Percentiles rank a stretch among this genome's conserved stretches.
phyloP scores from a whole-genome alignment of 2,329 filamentous ascomycete species.

The Venturiaceae sp. region DNA sequence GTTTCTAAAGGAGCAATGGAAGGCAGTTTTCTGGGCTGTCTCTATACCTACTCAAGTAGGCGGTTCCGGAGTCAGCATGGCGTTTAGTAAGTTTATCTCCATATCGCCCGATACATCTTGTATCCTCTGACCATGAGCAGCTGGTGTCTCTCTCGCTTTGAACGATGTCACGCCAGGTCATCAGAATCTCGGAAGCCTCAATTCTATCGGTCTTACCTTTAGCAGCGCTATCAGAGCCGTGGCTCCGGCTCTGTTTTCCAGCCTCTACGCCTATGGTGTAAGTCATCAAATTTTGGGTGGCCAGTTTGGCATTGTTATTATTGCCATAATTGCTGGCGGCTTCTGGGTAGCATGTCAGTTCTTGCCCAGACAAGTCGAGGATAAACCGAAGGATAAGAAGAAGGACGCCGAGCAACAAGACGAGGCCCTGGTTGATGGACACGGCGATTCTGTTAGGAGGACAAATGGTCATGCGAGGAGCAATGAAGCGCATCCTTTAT shows the following conservation, averaged over 20 bases:
- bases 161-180: conserved; percentile 64
- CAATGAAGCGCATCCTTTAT: not conserved
- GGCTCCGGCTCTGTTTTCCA: conserved; percentile 55
- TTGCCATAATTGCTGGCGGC: not conserved
- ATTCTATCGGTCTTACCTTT: conserved; percentile 56
- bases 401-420: not conserved
- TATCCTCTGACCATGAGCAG: conserved; percentile 13
- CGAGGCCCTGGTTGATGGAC: not conserved
- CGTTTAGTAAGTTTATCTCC: conserved; percentile 43
- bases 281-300: conserved; percentile 59
- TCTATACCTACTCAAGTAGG: conserved; percentile 37
- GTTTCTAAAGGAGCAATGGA: conserved; percentile 40
- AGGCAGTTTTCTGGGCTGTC: conserved; percentile 47
- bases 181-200: conserved; percentile 58
- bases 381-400: not conserved
- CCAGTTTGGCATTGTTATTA: conserved; percentile 24
- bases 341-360: not conserved
- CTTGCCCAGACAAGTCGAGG: not conserved
- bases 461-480: too few relatives aligned
- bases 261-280: conserved; percentile 58
- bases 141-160: conserved; percentile 59
- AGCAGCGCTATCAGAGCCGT: conserved; percentile 54
- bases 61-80: conserved; percentile 57
- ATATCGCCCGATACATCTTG: not conserved
- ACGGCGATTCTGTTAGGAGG: not conserved